Evolutionary conservation across 352 stramenopile genomes (phyloP).

Genomic region (Phytophthora sojae): DNA sequence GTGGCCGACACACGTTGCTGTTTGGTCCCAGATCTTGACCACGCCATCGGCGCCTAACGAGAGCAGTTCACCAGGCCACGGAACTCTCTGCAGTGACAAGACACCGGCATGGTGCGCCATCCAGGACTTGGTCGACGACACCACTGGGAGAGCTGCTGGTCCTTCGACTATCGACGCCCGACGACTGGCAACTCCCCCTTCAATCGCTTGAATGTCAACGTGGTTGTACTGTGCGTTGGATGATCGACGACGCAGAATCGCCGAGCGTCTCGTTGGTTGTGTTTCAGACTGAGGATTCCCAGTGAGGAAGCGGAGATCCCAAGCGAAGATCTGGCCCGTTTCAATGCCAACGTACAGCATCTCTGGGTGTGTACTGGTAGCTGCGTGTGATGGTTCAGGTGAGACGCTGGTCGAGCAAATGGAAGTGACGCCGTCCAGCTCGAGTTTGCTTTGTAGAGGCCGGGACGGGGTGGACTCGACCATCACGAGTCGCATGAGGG

Average conservation of each 20-base stretch:
- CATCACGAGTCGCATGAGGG: constrained; percentile 29
- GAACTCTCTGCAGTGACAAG: constrained; percentile 42
- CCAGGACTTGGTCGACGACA: constrained; percentile 47
- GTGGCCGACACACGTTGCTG: constrained; percentile 48
- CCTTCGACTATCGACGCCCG: neutral
- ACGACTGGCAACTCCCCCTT: constrained; percentile 1
- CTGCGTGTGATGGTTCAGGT: neutral
- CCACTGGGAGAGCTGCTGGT: constrained; percentile 16
- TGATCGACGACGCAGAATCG: constrained; percentile 21
- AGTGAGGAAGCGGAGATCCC: constrained; percentile 25
- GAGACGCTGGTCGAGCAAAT: constrained; percentile 27
- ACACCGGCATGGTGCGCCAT: constrained; percentile 50
- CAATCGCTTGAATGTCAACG: constrained; percentile 5
- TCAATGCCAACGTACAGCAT: constrained; percentile 38
- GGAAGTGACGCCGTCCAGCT: constrained; percentile 35
- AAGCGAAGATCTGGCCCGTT: constrained; percentile 34
- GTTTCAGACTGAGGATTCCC: constrained; percentile 7
- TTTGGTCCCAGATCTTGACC: constrained; percentile 62
- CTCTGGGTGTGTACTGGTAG: neutral
- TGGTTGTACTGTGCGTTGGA: neutral
- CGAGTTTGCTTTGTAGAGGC: constrained; percentile 11
- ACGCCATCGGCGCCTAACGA: constrained; percentile 52
- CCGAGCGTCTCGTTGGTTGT: constrained; percentile 20
- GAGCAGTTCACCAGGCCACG: constrained; percentile 54
- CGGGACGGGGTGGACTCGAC: constrained; percentile 13